Conservation (phyloP, 2,329 filamentous ascomycete species). For the Exophiala lecanii-corni region DNA sequence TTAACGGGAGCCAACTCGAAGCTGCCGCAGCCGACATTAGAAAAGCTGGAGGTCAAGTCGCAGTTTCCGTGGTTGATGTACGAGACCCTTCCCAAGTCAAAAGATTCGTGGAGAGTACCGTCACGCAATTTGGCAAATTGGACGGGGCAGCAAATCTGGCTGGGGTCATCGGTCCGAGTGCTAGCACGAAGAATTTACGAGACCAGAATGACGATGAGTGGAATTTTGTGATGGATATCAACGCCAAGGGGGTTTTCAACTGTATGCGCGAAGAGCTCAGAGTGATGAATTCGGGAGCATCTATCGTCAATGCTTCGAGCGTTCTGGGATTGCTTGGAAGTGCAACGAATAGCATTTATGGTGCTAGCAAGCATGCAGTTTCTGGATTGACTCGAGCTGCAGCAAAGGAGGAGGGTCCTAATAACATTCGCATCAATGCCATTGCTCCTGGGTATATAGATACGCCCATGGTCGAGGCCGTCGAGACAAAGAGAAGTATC, state of each 20-base stretch:
- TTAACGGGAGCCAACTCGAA: constrained; percentile 36
- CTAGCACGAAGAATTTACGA: not conserved
- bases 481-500: not conserved
- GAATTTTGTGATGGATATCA: constrained; percentile 8
- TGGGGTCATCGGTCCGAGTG: constrained; percentile 12
- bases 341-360: constrained; percentile 2
- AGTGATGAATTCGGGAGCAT: constrained; percentile 8
- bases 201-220: constrained; percentile 3
- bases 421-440: constrained; percentile 68
- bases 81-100: constrained; percentile 10
- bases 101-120: constrained; percentile 14
- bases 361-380: constrained; percentile 9
- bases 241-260: constrained; percentile 8
- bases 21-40: constrained; percentile 7
- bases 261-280: constrained; percentile 4
- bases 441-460: constrained; percentile 73
- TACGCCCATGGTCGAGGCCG: constrained; percentile 83
- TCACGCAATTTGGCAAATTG: constrained; percentile 15
- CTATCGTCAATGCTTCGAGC: constrained; percentile 10
- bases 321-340: constrained; percentile 3
- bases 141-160: constrained; percentile 22
- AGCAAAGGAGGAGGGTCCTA: constrained; percentile 4
- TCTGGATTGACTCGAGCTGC: constrained; percentile 4
- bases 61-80: constrained; percentile 15
- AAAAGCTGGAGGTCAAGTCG: constrained; percentile 11